phyloP scores from a whole-genome alignment of 2,329 filamentous ascomycete species.

The Aspergillus piperis region DNA sequence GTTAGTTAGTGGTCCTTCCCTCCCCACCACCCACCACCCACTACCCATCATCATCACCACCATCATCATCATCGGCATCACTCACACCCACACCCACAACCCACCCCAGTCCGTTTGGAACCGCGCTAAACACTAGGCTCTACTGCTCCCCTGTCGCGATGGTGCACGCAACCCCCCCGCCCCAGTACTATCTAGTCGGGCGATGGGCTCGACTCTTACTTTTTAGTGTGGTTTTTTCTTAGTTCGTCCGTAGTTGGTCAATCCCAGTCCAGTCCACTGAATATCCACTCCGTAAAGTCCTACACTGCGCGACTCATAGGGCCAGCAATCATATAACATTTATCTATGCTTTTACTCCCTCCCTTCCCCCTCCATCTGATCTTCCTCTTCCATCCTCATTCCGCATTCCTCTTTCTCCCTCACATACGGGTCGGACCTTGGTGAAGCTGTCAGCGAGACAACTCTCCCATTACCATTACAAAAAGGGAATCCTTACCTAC shows the following conservation, averaged over 20 bases:
- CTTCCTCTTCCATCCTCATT: conserved; percentile 12
- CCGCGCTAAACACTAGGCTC: conserved; percentile 20
- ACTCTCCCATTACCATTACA: not conserved
- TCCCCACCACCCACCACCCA: not conserved
- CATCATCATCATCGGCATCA: conserved; percentile 22
- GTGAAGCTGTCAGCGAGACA: conserved; percentile 1
- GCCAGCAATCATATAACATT: conserved; percentile 33
- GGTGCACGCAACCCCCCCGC: conserved; percentile 10
- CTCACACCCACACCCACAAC: conserved; percentile 17
- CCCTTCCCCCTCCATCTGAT: conserved; percentile 8
- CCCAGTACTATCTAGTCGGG: conserved; percentile 14
- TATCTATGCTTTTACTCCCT: conserved; percentile 30
- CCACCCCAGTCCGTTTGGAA: conserved; percentile 24
- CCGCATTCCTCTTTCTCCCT: conserved; percentile 14
- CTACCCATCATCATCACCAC: conserved; percentile 5
- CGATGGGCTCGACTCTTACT: conserved; percentile 16
- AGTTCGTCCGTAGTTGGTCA: conserved; percentile 23
- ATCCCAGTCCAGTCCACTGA: conserved; percentile 14
- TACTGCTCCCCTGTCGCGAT: conserved; percentile 19
- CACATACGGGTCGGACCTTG: conserved; percentile 8
- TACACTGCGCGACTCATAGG: conserved; percentile 20
- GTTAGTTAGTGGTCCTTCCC: no score
- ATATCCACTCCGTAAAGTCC: conserved; percentile 15
- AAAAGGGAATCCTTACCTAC: not conserved
- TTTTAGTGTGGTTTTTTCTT: conserved; percentile 17